Base-by-base conservation (phyloP, 257 asterid species). In the Plantago elongata region DNA sequence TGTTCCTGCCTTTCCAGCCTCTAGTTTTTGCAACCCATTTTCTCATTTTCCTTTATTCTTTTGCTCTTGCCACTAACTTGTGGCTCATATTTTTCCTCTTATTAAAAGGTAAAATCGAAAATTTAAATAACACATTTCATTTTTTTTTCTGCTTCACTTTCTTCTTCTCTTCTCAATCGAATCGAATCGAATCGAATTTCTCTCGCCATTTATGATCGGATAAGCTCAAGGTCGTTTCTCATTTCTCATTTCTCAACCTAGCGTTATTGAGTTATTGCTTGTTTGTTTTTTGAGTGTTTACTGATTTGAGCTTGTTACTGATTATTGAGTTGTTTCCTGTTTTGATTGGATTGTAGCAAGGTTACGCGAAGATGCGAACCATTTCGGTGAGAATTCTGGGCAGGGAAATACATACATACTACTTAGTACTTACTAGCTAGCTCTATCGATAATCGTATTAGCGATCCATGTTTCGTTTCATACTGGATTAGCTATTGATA, bases 71-170 rank as follows among this genome's bases (percentile, higher is more conserved):
- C 63, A 73, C 64, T 65, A 75, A 64, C 71, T 86, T 59, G 96
- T 90, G 97, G 97, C 96, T 90, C 83, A 78, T 64, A 64, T 67
- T 87, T 78, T 78, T 79, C 75, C 70, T 43, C 66, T 13, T 18
- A 9, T 18, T 54, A 34, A 61, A 66, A 47, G 50, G 27, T 22
- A 65, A 55, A 44, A 56, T 18, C 45, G 64, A 42, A 70, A 47
- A 43, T 70, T 65, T 70, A 38, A 58, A 59, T 67, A 56, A 58
- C 65, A 11, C 34, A 74, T 67, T 67, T 63, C 40, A 18, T 45
- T 52, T 1, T 48, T 57, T 40, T 51, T 16, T 54, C 60, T 4
- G 40, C 40, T 1, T 34, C 40, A 34, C 40, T 34, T 1, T 45
- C 63, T 52, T 40, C 51, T 16, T 54, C 60, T 47, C 57, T 62